Percentiles rank a stretch among this genome's conserved stretches.
Evolutionary conservation across 1,139 yeast species (phyloP).

Genomic region (Saccharomycopsis hybrid): DNA sequence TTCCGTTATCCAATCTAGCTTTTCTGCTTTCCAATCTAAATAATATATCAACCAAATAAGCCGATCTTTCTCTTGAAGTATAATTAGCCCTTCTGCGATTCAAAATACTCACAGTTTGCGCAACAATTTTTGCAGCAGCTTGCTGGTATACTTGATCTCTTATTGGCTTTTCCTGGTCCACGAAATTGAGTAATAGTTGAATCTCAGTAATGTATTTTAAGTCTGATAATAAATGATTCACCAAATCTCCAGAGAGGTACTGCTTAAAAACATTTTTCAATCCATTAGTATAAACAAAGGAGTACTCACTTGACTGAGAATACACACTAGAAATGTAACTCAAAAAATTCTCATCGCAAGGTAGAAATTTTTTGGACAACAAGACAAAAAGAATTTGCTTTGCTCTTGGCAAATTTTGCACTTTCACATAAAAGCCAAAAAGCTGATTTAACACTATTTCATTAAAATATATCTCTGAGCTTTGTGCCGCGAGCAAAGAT

Average conservation of each 20-base stretch:
- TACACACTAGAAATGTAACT: slow-evolving; percentile 1
- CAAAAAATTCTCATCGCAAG: not conserved
- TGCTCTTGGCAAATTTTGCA: slow-evolving; percentile 1
- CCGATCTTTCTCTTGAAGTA: not conserved
- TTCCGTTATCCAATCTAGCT: no score
- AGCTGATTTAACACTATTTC: not conserved
- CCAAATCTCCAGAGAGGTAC: not conserved
- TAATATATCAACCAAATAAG: slow-evolving; percentile 4
- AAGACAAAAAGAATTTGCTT: not conserved
- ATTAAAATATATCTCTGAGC: not conserved
- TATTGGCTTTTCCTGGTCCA: not conserved
- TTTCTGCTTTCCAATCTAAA: slow-evolving; percentile 1
- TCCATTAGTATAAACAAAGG: not conserved
- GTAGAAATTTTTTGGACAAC: not conserved
- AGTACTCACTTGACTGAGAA: no score
- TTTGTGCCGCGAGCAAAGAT: not conserved
- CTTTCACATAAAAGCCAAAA: not conserved
- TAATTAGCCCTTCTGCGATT: not conserved
- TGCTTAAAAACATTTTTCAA: slow-evolving; percentile 5
- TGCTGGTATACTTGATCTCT: slow-evolving; percentile 1
- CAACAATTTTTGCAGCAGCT: not conserved
- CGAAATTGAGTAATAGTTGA: slow-evolving; percentile 5
- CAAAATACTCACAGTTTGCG: not conserved
- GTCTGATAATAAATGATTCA: not conserved
- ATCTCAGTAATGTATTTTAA: slow-evolving; percentile 4